phyloP scores from a whole-genome alignment of 345 rosid species.

The Hibiscus trionum region DNA sequence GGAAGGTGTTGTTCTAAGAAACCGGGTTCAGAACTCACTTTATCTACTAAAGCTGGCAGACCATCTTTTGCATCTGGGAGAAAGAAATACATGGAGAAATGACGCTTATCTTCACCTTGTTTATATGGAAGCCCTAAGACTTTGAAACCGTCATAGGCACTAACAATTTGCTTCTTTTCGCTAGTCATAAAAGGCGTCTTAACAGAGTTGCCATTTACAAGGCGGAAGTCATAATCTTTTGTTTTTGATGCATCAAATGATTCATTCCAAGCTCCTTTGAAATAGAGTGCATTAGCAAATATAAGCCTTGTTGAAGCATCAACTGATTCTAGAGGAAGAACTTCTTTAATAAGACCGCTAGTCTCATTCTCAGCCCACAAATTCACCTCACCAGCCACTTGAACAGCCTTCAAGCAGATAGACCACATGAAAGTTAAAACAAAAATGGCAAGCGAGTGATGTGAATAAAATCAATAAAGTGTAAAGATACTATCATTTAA shows the following conservation, averaged over 20 bases:
- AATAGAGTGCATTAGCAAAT: conserved; percentile 71
- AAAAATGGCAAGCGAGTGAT: not conserved
- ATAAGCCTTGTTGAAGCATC: conserved; percentile 48
- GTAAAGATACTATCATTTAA: too few species aligned
- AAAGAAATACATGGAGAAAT: conserved; percentile 65
- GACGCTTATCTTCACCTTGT: conserved; percentile 57
- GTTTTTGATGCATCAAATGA: conserved; percentile 48
- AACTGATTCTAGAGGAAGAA: conserved; percentile 60
- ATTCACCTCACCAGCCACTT: conserved; percentile 56
- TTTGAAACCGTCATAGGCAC: conserved; percentile 53
- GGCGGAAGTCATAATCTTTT: conserved; percentile 56
- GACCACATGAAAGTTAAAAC: not conserved
- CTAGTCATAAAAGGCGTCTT: conserved; percentile 70
- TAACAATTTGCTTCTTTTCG: conserved; percentile 44
- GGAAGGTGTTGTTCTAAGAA: conserved; percentile 52
- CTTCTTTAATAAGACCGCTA: conserved; percentile 61
- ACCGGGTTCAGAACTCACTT: conserved; percentile 32
- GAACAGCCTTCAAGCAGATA: conserved; percentile 45
- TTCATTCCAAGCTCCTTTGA: conserved; percentile 75
- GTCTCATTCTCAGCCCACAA: conserved; percentile 72
- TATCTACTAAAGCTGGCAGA: conserved; percentile 40
- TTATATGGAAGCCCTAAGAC: conserved; percentile 68
- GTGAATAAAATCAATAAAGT: not conserved
- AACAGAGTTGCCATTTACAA: conserved; percentile 41
- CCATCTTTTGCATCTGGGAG: conserved; percentile 65